phyloP scores from a whole-genome alignment of 495 filamentous ascomycete species.

The Lasiosphaeria miniovina region DNA sequence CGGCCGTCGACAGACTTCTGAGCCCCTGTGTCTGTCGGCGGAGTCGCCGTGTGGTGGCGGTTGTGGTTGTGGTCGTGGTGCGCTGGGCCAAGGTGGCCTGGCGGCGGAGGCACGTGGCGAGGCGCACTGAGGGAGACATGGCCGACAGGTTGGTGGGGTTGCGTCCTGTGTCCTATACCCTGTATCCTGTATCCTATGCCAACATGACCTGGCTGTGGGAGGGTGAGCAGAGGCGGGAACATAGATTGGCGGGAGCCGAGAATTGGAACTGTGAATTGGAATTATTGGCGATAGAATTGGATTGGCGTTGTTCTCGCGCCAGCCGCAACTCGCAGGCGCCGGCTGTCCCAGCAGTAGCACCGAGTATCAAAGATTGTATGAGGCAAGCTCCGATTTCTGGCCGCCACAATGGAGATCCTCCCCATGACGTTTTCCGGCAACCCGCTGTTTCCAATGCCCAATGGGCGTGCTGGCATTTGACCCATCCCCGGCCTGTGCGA shows the following conservation, averaged over 20 bases:
- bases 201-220: neutral
- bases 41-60: constrained; percentile 8
- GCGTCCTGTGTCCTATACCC: neutral
- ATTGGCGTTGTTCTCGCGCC: too few species aligned
- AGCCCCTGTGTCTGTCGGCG: constrained; percentile 15
- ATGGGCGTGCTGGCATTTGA: constrained; percentile 29
- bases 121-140: constrained; percentile 23
- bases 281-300: too few species aligned
- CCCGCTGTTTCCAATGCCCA: constrained; percentile 15
- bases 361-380: too few species aligned
- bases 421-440: constrained; percentile 28
- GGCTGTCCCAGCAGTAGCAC: too few species aligned
- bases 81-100: constrained; percentile 15
- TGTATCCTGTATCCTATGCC: neutral
- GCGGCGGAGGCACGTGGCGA: constrained; percentile 30
- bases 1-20: constrained; percentile 20
- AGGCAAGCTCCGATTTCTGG: neutral
- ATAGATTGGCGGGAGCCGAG: too few species aligned
- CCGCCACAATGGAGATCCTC: neutral
- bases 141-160: constrained; percentile 21
- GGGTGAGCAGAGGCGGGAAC: too few species aligned
- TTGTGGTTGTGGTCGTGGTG: constrained; percentile 4
- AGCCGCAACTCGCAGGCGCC: too few species aligned
- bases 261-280: too few species aligned
- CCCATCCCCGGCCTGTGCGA: constrained; percentile 18